phyloP scores from a whole-genome alignment of 768 basidiomycete species.

The Austroboletus eburneus region DNA sequence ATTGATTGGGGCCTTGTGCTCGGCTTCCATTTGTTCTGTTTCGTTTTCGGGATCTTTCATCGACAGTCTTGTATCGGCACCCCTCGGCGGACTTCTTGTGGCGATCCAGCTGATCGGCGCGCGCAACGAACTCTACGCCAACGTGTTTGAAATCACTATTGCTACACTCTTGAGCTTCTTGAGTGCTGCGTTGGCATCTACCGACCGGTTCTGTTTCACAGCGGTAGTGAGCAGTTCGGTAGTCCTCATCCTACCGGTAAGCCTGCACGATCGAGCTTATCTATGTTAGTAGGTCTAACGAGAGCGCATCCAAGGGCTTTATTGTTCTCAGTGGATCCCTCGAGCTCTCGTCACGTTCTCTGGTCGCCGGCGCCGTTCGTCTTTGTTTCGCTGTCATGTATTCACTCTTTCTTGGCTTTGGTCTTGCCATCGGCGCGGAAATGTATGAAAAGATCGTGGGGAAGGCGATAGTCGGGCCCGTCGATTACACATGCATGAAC shows the following conservation, averaged over 20 bases:
- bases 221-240: conserved; percentile 74
- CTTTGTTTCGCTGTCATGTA: conserved; percentile 79
- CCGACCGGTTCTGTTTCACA: conserved; percentile 73
- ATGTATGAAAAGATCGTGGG: conserved; percentile 58
- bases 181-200: conserved; percentile 67
- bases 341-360: conserved; percentile 75
- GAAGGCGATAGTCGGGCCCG: conserved; percentile 41
- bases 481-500: conserved; percentile 56
- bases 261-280: conserved; percentile 12
- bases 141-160: conserved; percentile 81
- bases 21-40: conserved; percentile 67
- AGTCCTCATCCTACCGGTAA: conserved; percentile 74
- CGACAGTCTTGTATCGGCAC: conserved; percentile 68
- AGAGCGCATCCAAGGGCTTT: not conserved
- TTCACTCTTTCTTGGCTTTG: conserved; percentile 50
- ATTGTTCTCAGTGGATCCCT: conserved; percentile 60
- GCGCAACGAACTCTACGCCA: conserved; percentile 73
- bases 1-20: conserved; percentile 74
- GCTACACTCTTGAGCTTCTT: conserved; percentile 78
- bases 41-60: conserved; percentile 75
- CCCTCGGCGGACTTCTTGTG: conserved; percentile 73
- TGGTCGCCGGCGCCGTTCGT: conserved; percentile 81
- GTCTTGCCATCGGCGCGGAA: conserved; percentile 75
- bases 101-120: conserved; percentile 66
- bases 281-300: not conserved